Evolutionary conservation across 345 rosid species (phyloP), one percentile per base, ranked within the genome.

Genomic region (Eucalyptus decipiens): DNA sequence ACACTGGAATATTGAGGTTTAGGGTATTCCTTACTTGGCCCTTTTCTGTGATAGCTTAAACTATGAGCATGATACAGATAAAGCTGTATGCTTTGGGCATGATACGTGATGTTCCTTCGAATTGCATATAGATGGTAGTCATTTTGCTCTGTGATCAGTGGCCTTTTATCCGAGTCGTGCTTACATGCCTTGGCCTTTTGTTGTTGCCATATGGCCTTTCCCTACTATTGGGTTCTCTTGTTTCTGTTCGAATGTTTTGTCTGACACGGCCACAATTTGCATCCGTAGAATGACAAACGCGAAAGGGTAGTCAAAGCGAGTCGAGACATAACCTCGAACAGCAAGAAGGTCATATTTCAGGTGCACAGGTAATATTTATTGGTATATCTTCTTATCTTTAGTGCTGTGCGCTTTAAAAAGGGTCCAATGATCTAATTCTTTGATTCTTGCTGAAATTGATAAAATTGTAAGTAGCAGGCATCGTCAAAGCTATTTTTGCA

Each of bases 271-370:
- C 47, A 11, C 42, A 54, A 17, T 50, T 51, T 87, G 7, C 90
- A 51, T 86, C 86, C 91, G 94, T 90, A 96, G 98, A 97, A 98
- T 92, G 99, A 97, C 23, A 98, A 98, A 89, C 95, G 98, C 32
- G 99, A 98, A 91, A 97, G 97, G 92, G 94, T 98, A 43, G 97
- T 98, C 19, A 98, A 98, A 90, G 99, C 97, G 10, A 98, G 99
- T 90, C 98, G 99, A 69, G 99, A 98, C 92, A 92, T 98, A 88
- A 97, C 99, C 52, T 94, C 94, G 89, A 95, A 95, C 92, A 98
- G 99, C 93, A 98, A 98, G 92, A 97, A 97, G 90, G 99, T 98
- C 88, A 97, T 98, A 90, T 98, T 95, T 91, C 98, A 97, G 93
- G 99, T 97, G 88, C 99, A 97, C 90, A 97, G 99, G 99, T 97